These are phyloP conservation scores for Neurospora sublineolata DNA, from an alignment of 495 filamentous ascomycete species.

Conservation along the genomic window DNA sequence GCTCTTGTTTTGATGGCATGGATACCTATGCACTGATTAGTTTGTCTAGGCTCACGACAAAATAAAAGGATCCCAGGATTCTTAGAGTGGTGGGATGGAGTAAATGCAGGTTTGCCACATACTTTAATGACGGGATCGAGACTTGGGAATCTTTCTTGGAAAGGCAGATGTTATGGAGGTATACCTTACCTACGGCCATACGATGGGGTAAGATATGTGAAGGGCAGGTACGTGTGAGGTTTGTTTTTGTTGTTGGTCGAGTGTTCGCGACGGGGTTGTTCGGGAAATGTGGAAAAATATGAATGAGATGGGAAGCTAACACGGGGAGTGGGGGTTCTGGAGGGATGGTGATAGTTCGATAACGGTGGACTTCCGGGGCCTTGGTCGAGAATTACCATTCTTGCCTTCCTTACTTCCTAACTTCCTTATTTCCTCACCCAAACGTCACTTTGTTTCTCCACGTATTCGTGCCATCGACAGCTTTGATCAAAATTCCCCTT, in stretches of 20 bases:
- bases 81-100: background rate
- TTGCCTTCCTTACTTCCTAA: background rate
- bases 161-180: background rate
- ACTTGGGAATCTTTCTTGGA: background rate
- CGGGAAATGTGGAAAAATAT: background rate
- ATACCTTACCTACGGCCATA: background rate
- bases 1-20: background rate
- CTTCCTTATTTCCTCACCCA: background rate
- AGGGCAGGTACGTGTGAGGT: background rate
- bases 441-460: background rate
- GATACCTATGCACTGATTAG: background rate
- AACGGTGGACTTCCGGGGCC: background rate
- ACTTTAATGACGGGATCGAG: background rate
- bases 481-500: background rate
- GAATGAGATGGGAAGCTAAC: background rate
- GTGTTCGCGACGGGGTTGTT: background rate
- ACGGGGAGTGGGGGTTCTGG: background rate
- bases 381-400: background rate
- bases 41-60: background rate
- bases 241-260: background rate
- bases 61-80: background rate
- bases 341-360: background rate
- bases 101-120: background rate
- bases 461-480: background rate
- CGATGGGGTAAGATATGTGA: background rate